Percentiles rank a stretch among this genome's conserved stretches.
Evolutionary conservation across 495 filamentous ascomycete species (phyloP).

Genomic region (Xylaria sp.): DNA sequence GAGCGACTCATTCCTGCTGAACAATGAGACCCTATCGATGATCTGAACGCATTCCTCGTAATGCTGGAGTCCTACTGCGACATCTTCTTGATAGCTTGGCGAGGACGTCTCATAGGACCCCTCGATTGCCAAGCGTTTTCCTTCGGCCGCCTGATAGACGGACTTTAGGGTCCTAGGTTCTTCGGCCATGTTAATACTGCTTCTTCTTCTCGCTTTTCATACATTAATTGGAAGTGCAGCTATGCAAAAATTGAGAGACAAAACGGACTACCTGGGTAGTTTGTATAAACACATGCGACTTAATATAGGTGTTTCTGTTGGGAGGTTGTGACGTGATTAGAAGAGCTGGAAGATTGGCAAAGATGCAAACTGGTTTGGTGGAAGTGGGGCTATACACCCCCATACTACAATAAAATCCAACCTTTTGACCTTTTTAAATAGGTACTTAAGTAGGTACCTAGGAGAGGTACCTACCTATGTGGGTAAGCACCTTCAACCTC

Average conservation of each 20-base stretch:
- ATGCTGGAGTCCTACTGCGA: slow-evolving; percentile 68
- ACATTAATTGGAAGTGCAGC: neutral
- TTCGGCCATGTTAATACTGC: slow-evolving; percentile 25
- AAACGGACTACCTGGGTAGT: neutral
- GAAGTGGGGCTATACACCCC: neutral
- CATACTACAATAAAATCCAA: neutral
- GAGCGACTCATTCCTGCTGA: slow-evolving; percentile 87
- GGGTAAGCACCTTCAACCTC: too few relatives aligned
- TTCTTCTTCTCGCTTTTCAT: neutral
- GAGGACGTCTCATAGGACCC: slow-evolving; percentile 56
- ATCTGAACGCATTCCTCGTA: slow-evolving; percentile 77
- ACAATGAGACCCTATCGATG: slow-evolving; percentile 74
- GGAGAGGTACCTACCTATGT: neutral
- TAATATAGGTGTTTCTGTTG: slow-evolving; percentile 4
- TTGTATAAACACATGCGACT: neutral
- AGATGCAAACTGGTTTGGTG: neutral
- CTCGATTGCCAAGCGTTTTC: slow-evolving; percentile 46
- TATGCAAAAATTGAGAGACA: neutral
- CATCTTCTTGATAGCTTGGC: slow-evolving; percentile 68
- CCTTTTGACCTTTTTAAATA: neutral
- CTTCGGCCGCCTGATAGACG: slow-evolving; percentile 63
- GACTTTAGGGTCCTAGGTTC: slow-evolving; percentile 52
- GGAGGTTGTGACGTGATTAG: slow-evolving; percentile 5
- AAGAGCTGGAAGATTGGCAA: slow-evolving; percentile 1
- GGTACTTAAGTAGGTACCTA: too few relatives aligned